Percentiles rank a stretch among this genome's conserved stretches.
Evolutionary conservation across 1,139 yeast genomes (phyloP).

Genomic region (Martiniozyma asiatica): DNA sequence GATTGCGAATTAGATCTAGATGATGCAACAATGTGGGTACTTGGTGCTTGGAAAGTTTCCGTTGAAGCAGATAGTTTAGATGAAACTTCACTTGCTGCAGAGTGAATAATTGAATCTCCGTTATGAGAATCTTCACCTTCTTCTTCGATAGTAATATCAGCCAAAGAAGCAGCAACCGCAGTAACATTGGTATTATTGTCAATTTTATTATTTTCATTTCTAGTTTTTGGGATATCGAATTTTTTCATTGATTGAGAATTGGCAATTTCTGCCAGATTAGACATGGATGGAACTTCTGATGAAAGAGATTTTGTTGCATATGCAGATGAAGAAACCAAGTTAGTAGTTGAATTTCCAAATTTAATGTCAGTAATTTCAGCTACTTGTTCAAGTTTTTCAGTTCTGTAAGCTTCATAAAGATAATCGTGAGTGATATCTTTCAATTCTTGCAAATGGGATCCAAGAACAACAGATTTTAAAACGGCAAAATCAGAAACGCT

Average conservation of each 20-base stretch:
- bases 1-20: not conserved
- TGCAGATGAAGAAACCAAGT: not conserved
- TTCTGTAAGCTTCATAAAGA: conserved; percentile 61
- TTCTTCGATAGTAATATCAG: conserved; percentile 14
- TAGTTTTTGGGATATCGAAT: conserved; percentile 13
- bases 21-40: not conserved
- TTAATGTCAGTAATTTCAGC: conserved; percentile 20
- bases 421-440: conserved; percentile 58
- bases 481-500: conserved; percentile 51
- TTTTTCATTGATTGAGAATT: conserved; percentile 22
- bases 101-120: not conserved
- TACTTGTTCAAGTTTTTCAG: conserved; percentile 54
- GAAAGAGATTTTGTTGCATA: conserved; percentile 9
- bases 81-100: conserved; percentile 7
- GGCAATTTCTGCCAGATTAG: conserved; percentile 52
- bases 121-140: not conserved
- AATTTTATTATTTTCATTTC: too few relatives aligned
- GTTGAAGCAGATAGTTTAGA: too few relatives aligned
- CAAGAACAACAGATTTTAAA: conserved; percentile 54
- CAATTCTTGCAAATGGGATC: conserved; percentile 69
- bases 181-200: conserved; percentile 1
- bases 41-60: conserved; percentile 24
- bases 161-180: conserved; percentile 3
- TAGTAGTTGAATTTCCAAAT: conserved; percentile 6
- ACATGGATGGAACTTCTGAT: conserved; percentile 39